Base-by-base conservation (phyloP, 2,329 filamentous ascomycete genomes). In the Ophiostoma montium region DNA sequence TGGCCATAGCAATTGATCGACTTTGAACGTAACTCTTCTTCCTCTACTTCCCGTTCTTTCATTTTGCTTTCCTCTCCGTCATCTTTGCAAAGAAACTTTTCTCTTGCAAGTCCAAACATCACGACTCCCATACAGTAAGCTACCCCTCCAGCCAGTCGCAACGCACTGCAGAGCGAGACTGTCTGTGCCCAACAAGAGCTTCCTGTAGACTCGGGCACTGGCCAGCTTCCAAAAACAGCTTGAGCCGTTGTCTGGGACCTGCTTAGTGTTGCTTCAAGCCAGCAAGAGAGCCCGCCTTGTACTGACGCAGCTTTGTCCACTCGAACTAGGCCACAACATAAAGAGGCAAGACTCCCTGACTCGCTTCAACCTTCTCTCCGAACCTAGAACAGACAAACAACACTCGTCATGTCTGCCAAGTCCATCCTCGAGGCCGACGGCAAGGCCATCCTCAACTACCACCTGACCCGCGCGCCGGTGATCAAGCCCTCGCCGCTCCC, bases 371-470 rank as follows among this genome's bases (percentile, higher is more conserved):
- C 38, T 23, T n/a, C 19, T 30, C 21, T 42, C 23, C 42, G 42
- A 44, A 44, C 10, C 44, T 31, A 51, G 5, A 44, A 23, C 18
- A 38, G 21, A 31, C 21, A 38, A 30, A 35, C 30, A 46, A n/a
- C n/a, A 33, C 19, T 31, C 48, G 50, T 21, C 48, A 94, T 94
- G 87, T 88, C 86, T 67, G 86, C 92, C 70, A 98, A 98, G 75
- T 85, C 90, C 59, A 96, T 98, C 67, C 73, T 85, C 77, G 92
- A 98, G 78, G 90, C 90, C 77, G 92, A 98, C 75, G 92, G 92
- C 80, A 98, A 98, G 85, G 92, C 92, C 79, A 96, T 98, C 76
- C 80, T 98, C 80, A 96, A 95, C 85, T 98, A 96, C 80, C 92
- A 96, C 78, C 88, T 98, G 71, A 96, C 92, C 62, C 85, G 92